Evolutionary conservation across 2,329 filamentous ascomycete genomes (phyloP), one percentile per base, ranked within the genome.

Genomic region (Clonostachys chloroleuca): DNA sequence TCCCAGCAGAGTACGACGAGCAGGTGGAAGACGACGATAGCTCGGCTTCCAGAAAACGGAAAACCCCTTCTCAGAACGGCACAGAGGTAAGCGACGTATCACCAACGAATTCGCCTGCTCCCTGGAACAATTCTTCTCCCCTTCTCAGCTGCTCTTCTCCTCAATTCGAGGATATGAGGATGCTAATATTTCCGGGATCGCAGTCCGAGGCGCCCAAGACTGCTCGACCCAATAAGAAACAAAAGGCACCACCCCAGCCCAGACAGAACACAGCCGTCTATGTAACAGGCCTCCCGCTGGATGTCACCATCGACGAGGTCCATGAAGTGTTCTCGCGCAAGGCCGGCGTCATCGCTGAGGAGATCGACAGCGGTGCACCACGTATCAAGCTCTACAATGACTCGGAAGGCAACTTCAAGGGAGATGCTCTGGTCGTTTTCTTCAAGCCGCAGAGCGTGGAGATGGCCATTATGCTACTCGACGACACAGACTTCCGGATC

Each of bases 401-500:
- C 62, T 82, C 87, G 2, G 69, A 84, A 2, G 94, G 91, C 17
- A 80, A 83, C 14, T 95, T 96, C 76, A 97, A 96, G 63, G 94
- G 94, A 51, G 92, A 97, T 62, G 92, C 89, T 3, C 77, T 99
- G 34, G 75, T 99, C 47, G 89, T 97, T 35, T 99, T 95, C 70
- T 96, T 96, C 78, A 89, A 94, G 57, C 87, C 91, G 0, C 91
- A 95, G 61, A 95, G 89, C n/a, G 92, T 99, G 49, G 74, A 87
- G 40, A 86, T 91, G 71, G 89, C 89, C 41, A 87, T 92, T 54
- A 83, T 85, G 70, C 76, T 94, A 58, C 76, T 90, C 12, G 89
- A 95, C 64, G 89, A 91, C 58, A 87, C 86, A 5, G 83, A 91
- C 55, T 94, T 97, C 59, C 80, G 92, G 49, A 75, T 87, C 50